A percentile compares a stretch with the other conserved stretches of the same genome.
Conservation (phyloP, 768 basidiomycete genomes). For the Boletus reticuloceps region DNA sequence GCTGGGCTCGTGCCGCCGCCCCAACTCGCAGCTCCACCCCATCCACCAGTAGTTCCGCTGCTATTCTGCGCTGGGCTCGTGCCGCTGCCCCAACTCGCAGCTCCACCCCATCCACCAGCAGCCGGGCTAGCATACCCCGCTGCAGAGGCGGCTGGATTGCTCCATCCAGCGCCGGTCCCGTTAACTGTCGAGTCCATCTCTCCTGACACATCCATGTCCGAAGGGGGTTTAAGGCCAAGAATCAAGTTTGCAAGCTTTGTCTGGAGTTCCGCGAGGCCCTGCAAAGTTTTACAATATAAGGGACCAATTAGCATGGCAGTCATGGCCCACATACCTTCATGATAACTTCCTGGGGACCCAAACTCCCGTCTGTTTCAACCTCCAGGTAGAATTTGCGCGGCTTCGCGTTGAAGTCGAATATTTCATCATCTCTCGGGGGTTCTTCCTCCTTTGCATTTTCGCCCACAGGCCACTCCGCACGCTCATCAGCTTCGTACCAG, state of each 20-base stretch:
- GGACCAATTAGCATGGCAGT: neutral
- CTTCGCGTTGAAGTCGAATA: conserved; percentile 85
- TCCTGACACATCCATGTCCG: conserved; percentile 51
- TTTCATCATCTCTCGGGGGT: conserved; percentile 71
- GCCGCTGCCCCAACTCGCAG: conserved; percentile 22
- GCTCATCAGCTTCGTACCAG: conserved; percentile 86
- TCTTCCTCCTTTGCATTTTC: conserved; percentile 86
- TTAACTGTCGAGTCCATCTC: conserved; percentile 35
- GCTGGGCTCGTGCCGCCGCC: conserved; percentile 28
- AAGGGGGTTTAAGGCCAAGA: conserved; percentile 64
- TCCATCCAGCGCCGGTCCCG: conserved; percentile 26
- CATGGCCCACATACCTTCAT: conserved; percentile 57
- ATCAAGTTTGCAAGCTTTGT: conserved; percentile 79
- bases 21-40: conserved; percentile 26
- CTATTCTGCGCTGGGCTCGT: conserved; percentile 27
- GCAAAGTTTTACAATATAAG: neutral
- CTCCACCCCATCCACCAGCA: conserved; percentile 30
- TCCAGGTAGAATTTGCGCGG: conserved; percentile 92
- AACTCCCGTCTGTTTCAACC: conserved; percentile 91
- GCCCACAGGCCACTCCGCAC: conserved; percentile 88
- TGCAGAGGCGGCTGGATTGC: conserved; percentile 30
- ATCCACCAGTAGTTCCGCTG: conserved; percentile 24
- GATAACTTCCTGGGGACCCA: conserved; percentile 85
- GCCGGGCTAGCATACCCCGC: conserved; percentile 32
- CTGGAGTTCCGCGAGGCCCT: conserved; percentile 80